phyloP scores from a whole-genome alignment of 192 early-diverging fungal genomes.

The Helicostylum pulchrum region DNA sequence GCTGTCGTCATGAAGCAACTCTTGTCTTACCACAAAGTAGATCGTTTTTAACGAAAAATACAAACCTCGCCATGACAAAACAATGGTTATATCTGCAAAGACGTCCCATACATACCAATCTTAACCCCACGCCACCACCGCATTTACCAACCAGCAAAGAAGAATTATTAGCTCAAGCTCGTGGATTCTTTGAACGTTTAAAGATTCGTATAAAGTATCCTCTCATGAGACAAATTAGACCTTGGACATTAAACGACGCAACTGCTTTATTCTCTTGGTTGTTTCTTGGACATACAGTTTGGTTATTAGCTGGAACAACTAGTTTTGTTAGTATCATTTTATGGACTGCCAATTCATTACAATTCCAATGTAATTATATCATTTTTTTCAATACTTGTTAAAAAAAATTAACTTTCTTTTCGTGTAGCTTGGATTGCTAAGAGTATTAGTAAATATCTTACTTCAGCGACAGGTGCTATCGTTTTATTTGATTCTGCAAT shows the following conservation, averaged over 20 bases:
- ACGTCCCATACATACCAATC: not conserved
- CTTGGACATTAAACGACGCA: conserved; percentile 84
- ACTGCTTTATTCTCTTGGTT: conserved; percentile 88
- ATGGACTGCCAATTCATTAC: conserved; percentile 74
- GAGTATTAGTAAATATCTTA: conserved; percentile 77
- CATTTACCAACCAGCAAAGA: conserved; percentile 37
- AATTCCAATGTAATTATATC: conserved; percentile 65
- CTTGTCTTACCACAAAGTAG: no score
- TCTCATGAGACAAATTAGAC: conserved; percentile 65
- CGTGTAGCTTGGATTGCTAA: conserved; percentile 70
- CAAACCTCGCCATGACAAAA: no score
- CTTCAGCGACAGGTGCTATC: conserved; percentile 72
- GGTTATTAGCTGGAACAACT: conserved; percentile 85
- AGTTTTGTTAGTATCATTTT: conserved; percentile 81
- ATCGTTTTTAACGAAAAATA: no score
- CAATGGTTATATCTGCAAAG: no score
- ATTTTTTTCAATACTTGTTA: conserved; percentile 18
- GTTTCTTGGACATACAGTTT: conserved; percentile 80
- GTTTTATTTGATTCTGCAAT: conserved; percentile 90
- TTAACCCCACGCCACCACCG: conserved; percentile 10
- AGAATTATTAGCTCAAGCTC: conserved; percentile 56
- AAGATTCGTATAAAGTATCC: conserved; percentile 57
- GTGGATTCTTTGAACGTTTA: conserved; percentile 58
- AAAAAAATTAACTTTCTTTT: conserved; percentile 1
- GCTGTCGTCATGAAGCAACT: no score